phyloP scores from a whole-genome alignment of 192 early-diverging fungal species.

The Backusella australiensis region DNA sequence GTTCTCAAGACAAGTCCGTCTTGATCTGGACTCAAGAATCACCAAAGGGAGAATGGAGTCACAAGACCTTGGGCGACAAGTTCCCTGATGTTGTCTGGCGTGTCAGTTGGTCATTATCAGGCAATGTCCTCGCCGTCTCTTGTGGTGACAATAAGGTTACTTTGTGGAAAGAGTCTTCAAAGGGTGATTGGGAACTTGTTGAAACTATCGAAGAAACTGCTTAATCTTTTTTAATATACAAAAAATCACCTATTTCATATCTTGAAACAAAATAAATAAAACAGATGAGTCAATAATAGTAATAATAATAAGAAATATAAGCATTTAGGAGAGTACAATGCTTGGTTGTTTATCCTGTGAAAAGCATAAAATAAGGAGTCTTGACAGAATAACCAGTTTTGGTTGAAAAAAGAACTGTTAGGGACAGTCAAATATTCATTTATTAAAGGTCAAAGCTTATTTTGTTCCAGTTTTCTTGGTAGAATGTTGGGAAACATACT shows the following conservation, averaged over 20 bases:
- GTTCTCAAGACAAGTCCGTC: constrained; percentile 97
- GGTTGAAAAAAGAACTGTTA: no score
- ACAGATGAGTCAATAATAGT: background rate
- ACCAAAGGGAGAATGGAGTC: constrained; percentile 66
- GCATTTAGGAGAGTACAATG: no score
- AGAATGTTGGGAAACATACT: background rate
- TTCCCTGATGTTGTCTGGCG: constrained; percentile 99
- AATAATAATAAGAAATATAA: background rate
- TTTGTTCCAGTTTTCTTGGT: background rate
- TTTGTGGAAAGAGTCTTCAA: constrained; percentile 94
- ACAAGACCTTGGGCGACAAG: constrained; percentile 67
- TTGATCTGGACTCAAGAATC: constrained; percentile 93
- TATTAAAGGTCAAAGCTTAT: background rate
- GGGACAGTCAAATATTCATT: no score
- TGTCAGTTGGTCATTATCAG: constrained; percentile 94
- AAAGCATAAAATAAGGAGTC: no score
- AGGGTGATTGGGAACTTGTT: constrained; percentile 88
- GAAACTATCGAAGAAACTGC: constrained; percentile 65
- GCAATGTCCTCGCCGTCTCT: constrained; percentile 94
- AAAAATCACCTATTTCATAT: background rate
- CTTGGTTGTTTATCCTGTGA: no score
- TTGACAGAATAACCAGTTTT: no score
- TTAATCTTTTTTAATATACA: constrained; percentile 12
- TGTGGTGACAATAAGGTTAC: constrained; percentile 97
- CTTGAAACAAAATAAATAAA: background rate